A percentile compares a stretch with the other conserved stretches of the same genome.
Conservation (phyloP, 345 rosid species). For the Citrus sinensis region DNA sequence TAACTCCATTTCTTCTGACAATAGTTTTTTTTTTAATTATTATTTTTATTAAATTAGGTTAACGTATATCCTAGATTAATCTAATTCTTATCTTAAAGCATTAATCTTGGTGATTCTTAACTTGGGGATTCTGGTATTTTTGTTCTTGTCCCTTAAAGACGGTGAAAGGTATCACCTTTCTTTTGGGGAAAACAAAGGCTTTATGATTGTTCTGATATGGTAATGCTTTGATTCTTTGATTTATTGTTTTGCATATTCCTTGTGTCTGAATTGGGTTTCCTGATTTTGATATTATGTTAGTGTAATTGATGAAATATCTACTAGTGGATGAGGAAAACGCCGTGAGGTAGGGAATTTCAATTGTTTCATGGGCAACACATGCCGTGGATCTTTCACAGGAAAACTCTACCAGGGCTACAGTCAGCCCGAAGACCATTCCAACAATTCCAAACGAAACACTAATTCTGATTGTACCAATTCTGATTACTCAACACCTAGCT, state of each 20-base stretch:
- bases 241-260: conserved; percentile 11
- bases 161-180: conserved; percentile 2
- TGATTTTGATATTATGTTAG: conserved; percentile 8
- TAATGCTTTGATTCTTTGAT: conserved; percentile 7
- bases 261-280: conserved; percentile 4
- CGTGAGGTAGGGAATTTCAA: conserved; percentile 27
- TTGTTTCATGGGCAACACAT: conserved; percentile 99
- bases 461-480: conserved; percentile 40
- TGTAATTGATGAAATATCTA: conserved; percentile 14
- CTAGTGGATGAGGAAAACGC: conserved; percentile 29
- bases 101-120: not conserved
- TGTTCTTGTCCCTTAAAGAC: not conserved
- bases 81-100: not conserved
- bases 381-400: conserved; percentile 90
- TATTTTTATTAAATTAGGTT: not conserved
- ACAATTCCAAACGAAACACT: conserved; percentile 36
- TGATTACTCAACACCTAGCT: conserved; percentile 39
- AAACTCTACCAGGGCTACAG: conserved; percentile 66
- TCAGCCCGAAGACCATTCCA: conserved; percentile 61
- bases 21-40: not conserved
- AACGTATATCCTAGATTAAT: not conserved
- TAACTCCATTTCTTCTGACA: not conserved
- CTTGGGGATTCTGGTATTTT: not conserved
- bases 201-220: not conserved
- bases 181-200: not conserved